Conservation (phyloP, 1,284 basidiomycete genomes). For the Rhodofomes roseus region DNA sequence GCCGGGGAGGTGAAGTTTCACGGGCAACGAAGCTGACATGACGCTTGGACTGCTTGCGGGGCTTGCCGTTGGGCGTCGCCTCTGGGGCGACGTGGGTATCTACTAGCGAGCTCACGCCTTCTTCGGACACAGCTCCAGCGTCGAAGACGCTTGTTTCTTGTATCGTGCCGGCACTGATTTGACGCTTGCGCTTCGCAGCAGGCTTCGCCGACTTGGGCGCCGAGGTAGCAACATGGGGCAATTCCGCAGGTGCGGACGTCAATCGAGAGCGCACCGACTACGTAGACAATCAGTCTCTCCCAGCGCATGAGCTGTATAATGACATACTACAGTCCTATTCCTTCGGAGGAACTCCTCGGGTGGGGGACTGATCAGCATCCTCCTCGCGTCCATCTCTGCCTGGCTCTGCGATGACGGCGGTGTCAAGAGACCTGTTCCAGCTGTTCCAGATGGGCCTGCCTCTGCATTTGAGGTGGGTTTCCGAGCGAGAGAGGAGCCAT, state of each 20-base stretch:
- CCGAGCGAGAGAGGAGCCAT: slow-evolving; percentile 6
- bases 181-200: slow-evolving; percentile 36
- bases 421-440: slow-evolving; percentile 25
- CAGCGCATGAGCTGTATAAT: not conserved
- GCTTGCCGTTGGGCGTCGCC: slow-evolving; percentile 55
- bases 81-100: slow-evolving; percentile 15
- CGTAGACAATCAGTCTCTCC: not conserved
- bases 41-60: slow-evolving; percentile 48
- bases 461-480: not conserved
- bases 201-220: not conserved
- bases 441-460: slow-evolving; percentile 5
- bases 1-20: slow-evolving; percentile 29
- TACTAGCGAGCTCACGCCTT: not conserved
- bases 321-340: slow-evolving; percentile 17
- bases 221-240: not conserved
- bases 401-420: slow-evolving; percentile 25
- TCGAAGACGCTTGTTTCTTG: not conserved
- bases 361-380: slow-evolving; percentile 41
- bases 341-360: slow-evolving; percentile 38
- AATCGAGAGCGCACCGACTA: slow-evolving; percentile 9
- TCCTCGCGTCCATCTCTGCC: slow-evolving; percentile 21
- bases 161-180: not conserved
- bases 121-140: not conserved
- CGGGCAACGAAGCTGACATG: slow-evolving; percentile 19
- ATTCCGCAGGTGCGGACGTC: not conserved